Base-by-base conservation (phyloP, 78 protist genomes). In the Tieghemostelium lacteum region DNA sequence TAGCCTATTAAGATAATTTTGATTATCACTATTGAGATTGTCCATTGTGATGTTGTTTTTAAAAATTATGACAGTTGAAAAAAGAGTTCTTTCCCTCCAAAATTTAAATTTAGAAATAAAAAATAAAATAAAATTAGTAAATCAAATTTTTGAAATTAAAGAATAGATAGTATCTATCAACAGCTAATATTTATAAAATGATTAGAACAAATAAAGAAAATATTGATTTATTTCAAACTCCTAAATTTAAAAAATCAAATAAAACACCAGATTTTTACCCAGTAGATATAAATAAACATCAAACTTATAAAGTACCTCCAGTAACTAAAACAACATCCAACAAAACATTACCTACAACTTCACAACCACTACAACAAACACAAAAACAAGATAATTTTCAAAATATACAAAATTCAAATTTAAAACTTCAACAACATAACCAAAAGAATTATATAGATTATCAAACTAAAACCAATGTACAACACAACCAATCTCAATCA, bases 111-210 rank as follows among this genome's bases (percentile, higher is more conserved):
- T n/a, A n/a, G n/a, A n/a, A n/a, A n/a, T n/a, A n/a, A n/a, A n/a
- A n/a, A n/a, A n/a, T n/a, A n/a, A n/a, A n/a, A n/a, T n/a, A n/a
- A n/a, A n/a, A n/a, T n/a, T n/a, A n/a, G n/a, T n/a, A n/a, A n/a
- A n/a, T n/a, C n/a, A n/a, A n/a, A n/a, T n/a, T n/a, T n/a, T n/a
- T n/a, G n/a, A n/a, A n/a, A n/a, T n/a, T n/a, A n/a, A n/a, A n/a
- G n/a, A n/a, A n/a, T n/a, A n/a, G n/a, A n/a, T n/a, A n/a, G n/a
- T n/a, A n/a, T n/a, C n/a, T n/a, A n/a, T n/a, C n/a, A 45, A 69
- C 33, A 58, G 63, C 45, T 83, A 76, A 69, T 83, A 69, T 8
- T 69, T 83, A 76, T 78, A 83, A 24, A 42, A 8, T 42, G 26
- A 45, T 50, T 83, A 69, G 20, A 83, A 57, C 22, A 58, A 6